phyloP scores from a whole-genome alignment of 1,284 basidiomycete species.

The Boletus smithii region DNA sequence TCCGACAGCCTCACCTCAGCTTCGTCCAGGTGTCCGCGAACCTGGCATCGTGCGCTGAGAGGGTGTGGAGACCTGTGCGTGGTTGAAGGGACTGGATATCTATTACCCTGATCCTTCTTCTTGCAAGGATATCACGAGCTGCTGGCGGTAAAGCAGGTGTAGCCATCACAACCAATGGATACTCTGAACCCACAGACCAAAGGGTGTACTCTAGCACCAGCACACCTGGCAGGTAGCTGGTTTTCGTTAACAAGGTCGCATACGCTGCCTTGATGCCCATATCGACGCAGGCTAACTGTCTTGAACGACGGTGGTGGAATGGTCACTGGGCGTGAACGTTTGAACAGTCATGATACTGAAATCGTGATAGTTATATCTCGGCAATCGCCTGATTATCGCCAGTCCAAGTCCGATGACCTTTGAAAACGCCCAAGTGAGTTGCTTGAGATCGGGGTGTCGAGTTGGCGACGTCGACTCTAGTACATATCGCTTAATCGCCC shows the following conservation, averaged over 20 bases:
- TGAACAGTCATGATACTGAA: too few relatives aligned
- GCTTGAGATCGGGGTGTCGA: too few relatives aligned
- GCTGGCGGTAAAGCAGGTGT: conserved; percentile 60
- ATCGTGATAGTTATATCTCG: not conserved
- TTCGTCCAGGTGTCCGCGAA: conserved; percentile 93
- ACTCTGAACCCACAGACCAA: conserved; percentile 58
- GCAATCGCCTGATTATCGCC: conserved; percentile 4
- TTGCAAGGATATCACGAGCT: conserved; percentile 52
- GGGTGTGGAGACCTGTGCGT: conserved; percentile 43
- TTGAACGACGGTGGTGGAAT: not conserved
- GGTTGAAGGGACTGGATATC: conserved; percentile 66
- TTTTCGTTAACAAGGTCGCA: conserved; percentile 65
- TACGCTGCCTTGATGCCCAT: conserved; percentile 44
- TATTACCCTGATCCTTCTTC: conserved; percentile 51
- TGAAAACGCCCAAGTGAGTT: too few relatives aligned
- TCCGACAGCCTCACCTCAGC: conserved; percentile 53
- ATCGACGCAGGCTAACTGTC: not conserved
- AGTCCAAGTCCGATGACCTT: too few relatives aligned
- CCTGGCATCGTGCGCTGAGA: conserved; percentile 56
- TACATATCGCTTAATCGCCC: too few relatives aligned
- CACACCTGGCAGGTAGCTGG: conserved; percentile 69
- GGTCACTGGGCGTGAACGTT: too few relatives aligned
- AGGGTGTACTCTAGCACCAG: conserved; percentile 74
- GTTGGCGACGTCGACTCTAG: too few relatives aligned
- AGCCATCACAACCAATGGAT: conserved; percentile 81